Conservation (phyloP, 176 grass and related monocot species). For the Melocanna baccifera region DNA sequence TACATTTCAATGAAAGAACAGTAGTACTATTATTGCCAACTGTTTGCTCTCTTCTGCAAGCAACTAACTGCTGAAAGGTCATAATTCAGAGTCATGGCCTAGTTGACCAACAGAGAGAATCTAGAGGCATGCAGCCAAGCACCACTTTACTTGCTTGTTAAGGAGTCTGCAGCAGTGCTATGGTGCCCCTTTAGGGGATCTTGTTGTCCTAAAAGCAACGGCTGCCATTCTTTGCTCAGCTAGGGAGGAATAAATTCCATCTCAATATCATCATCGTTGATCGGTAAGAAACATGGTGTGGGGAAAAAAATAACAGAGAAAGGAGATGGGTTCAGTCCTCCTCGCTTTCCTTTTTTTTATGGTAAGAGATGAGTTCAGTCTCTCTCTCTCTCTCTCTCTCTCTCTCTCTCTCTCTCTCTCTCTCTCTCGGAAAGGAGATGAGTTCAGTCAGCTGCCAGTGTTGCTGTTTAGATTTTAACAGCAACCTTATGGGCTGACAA, state of each 20-base stretch:
- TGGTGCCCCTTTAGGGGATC: neutral
- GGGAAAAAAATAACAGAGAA: neutral
- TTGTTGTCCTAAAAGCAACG: conserved; percentile 27
- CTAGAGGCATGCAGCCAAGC: neutral
- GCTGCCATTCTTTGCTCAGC: neutral
- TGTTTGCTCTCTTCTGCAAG: conserved; percentile 4
- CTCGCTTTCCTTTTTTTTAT: no score
- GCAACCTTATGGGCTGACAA: neutral
- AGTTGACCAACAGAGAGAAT: conserved; percentile 37
- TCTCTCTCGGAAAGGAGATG: neutral
- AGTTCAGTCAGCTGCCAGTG: neutral
- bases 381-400: no score
- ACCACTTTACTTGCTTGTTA: conserved; percentile 25
- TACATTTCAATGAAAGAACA: neutral
- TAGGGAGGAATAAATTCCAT: conserved; percentile 25
- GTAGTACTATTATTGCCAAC: neutral
- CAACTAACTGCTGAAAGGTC: neutral
- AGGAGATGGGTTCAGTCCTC: neutral
- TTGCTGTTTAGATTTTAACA: neutral
- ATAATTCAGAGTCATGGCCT: neutral
- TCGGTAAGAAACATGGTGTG: neutral
- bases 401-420: no score
- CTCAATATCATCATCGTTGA: neutral
- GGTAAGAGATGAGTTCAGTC: neutral
- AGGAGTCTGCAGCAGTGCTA: neutral